A percentile compares a stretch with the other conserved stretches of the same genome.
phyloP scores from a whole-genome alignment of 2,329 filamentous ascomycete species.

The Chaetothyriales sp. region DNA sequence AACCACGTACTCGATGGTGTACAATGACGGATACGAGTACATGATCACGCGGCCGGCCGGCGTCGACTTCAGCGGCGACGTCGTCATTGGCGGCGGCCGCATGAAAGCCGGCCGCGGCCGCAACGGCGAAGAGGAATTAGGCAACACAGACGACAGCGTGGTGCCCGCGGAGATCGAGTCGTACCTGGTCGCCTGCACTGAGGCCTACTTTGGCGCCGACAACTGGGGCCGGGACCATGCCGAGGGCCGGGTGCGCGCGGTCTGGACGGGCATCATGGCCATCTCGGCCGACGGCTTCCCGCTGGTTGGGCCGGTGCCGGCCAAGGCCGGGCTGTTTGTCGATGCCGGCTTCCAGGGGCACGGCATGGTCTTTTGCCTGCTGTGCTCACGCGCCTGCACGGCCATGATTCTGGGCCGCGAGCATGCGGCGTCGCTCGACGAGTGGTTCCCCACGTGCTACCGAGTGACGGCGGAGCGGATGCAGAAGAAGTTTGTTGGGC shows the following conservation, averaged over 20 bases:
- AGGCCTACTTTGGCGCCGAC: slow-evolving; percentile 21
- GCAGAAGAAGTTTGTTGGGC: slow-evolving; percentile 10
- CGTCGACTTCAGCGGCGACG: slow-evolving; percentile 19
- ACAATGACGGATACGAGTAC: slow-evolving; percentile 26
- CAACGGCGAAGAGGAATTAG: slow-evolving; percentile 10
- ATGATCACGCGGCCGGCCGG: slow-evolving; percentile 22
- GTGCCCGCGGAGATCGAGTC: slow-evolving; percentile 17
- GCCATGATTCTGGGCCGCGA: slow-evolving; percentile 10
- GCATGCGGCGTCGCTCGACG: slow-evolving; percentile 1
- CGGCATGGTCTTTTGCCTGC: slow-evolving; percentile 41
- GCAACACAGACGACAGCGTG: slow-evolving; percentile 20
- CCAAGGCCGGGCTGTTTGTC: slow-evolving; percentile 38
- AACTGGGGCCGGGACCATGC: slow-evolving; percentile 32
- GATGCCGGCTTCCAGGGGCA: slow-evolving; percentile 52
- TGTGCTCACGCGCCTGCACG: slow-evolving; percentile 11
- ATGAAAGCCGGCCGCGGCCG: slow-evolving; percentile 3
- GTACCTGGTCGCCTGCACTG: slow-evolving; percentile 19
- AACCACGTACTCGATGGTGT: slow-evolving; percentile 18
- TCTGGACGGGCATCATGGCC: slow-evolving; percentile 40
- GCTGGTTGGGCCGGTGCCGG: slow-evolving; percentile 39
- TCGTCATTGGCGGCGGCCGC: slow-evolving; percentile 20
- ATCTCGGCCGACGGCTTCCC: slow-evolving; percentile 38
- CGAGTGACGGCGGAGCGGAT: slow-evolving; percentile 11
- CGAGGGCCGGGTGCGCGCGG: slow-evolving; percentile 22
- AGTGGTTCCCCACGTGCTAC: slow-evolving; percentile 14